Conservation (phyloP, 441 rosid species). For the Sinapis alba region DNA sequence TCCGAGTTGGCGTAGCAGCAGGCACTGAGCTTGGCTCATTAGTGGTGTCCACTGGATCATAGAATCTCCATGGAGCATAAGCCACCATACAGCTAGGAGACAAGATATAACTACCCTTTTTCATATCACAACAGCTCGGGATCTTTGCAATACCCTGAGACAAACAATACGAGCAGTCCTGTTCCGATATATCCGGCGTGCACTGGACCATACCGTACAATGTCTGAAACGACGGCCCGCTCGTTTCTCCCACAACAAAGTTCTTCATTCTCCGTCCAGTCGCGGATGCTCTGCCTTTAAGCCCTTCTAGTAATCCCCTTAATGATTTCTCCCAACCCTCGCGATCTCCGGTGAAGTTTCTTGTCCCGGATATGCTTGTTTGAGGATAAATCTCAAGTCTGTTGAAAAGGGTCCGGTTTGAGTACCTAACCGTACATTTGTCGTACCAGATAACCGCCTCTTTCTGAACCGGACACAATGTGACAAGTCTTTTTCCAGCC, state of each 20-base stretch:
- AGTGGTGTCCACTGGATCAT: constrained; percentile 17
- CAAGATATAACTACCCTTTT: constrained; percentile 33
- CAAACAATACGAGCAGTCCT: constrained; percentile 50
- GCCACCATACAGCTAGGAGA: constrained; percentile 36
- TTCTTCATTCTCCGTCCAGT: constrained; percentile 49
- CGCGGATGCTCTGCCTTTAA: constrained; percentile 36
- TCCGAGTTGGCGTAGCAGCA: constrained; percentile 4
- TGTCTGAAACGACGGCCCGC: constrained; percentile 38
- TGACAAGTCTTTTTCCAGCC: constrained; percentile 37
- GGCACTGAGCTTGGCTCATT: constrained; percentile 31
- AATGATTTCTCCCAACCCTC: constrained; percentile 42
- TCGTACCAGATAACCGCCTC: constrained; percentile 47
- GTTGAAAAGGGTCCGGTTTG: constrained; percentile 40
- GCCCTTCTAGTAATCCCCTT: constrained; percentile 36
- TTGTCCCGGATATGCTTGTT: background rate
- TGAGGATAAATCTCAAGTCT: constrained; percentile 26
- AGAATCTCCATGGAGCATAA: constrained; percentile 37
- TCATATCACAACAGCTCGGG: constrained; percentile 40
- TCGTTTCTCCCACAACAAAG: constrained; percentile 36
- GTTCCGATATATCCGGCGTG: constrained; percentile 48
- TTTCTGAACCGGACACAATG: constrained; percentile 52
- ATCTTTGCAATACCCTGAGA: constrained; percentile 22
- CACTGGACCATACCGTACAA: constrained; percentile 58
- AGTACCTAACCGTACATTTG: constrained; percentile 49
- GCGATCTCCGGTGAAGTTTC: constrained; percentile 30